Evolutionary conservation across 2,329 filamentous ascomycete genomes (phyloP).

Genomic region (Coleophoma cylindrospora): DNA sequence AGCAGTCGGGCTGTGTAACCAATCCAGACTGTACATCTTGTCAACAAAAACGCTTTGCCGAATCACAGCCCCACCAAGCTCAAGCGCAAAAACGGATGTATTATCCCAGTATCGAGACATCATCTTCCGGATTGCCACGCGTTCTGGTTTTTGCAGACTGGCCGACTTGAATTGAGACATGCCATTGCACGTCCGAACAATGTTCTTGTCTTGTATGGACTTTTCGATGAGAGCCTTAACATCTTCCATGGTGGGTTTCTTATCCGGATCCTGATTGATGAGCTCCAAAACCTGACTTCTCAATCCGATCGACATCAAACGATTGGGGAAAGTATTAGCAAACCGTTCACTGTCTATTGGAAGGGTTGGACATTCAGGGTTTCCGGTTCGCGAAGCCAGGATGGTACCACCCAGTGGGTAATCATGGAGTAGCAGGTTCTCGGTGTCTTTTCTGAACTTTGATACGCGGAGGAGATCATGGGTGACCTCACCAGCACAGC

Average conservation of each 20-base stretch:
- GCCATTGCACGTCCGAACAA: conserved; percentile 37
- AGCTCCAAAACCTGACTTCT: conserved; percentile 36
- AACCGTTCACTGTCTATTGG: conserved; percentile 7
- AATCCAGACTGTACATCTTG: conserved; percentile 74
- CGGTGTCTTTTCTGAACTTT: conserved; percentile 56
- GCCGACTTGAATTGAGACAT: conserved; percentile 13
- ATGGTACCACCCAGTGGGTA: conserved; percentile 65
- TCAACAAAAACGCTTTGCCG: conserved; percentile 62
- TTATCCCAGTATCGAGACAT: conserved; percentile 70
- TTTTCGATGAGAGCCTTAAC: conserved; percentile 46
- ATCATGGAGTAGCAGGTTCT: conserved; percentile 37
- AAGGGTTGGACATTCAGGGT: conserved; percentile 32
- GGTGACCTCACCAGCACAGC: conserved; percentile 44
- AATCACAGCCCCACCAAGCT: conserved; percentile 60
- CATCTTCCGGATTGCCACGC: conserved; percentile 55
- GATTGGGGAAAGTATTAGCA: conserved; percentile 50
- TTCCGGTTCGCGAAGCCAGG: conserved; percentile 47
- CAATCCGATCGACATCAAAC: conserved; percentile 44
- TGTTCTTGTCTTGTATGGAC: conserved; percentile 31
- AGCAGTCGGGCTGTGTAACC: conserved; percentile 68
- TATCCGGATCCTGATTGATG: conserved; percentile 22
- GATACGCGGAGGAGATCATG: conserved; percentile 55
- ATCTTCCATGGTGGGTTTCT: conserved; percentile 39
- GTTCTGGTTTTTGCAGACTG: conserved; percentile 23
- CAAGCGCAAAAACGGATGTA: conserved; percentile 56